Base-by-base conservation (phyloP, 805 yeast species). In the Metschnikowia kunwiensis region DNA sequence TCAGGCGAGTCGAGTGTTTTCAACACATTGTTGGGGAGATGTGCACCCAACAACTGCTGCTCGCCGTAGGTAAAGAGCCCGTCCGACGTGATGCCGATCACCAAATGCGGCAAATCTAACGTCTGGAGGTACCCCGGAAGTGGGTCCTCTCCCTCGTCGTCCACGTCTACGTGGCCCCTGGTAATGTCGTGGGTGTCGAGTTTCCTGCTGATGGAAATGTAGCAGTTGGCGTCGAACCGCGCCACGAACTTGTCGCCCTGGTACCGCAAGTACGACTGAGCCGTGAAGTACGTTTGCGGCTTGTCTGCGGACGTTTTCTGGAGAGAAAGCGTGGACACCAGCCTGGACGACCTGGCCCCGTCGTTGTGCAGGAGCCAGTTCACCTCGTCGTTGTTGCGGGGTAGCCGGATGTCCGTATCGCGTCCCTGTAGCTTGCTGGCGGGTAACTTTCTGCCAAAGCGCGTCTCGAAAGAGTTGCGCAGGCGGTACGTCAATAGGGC, bases 181-280 rank as follows among this genome's bases (percentile, higher is more conserved):
- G 95, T 79, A 32, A 93, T 78, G 58, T 93, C 98, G 57, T 93
- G 97, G 0, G 98, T 88, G 53, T 93, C 98, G 22, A 93, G 65
- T 60, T 93, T 93, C 53, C 97, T 74, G 0, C 97, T 85, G 39
- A 93, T 86, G 17, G 97, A 78, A 36, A 93, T 88, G 61, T 93
- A 93, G 63, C 97, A 93, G 57, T 93, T 93, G 17, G 98, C 96
- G 60, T 93, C 98, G 53, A 91, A 93, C 51, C 98, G 70, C 27
- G 77, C 71, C 30, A 89, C 80, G 57, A 93, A 93, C 59, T 93
- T 93, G 36, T 81, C 78, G 10, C 96, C 97, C 60, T 93, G 98
- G 60, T 93, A 93, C 42, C 98, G 75, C 46, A 93, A 68, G 59
- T 93, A 93, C 41, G 91, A 84, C 62, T 93, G 98, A 2, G 98